Conservation (phyloP, 345 rosid genomes). For the Triadica sebifera region DNA sequence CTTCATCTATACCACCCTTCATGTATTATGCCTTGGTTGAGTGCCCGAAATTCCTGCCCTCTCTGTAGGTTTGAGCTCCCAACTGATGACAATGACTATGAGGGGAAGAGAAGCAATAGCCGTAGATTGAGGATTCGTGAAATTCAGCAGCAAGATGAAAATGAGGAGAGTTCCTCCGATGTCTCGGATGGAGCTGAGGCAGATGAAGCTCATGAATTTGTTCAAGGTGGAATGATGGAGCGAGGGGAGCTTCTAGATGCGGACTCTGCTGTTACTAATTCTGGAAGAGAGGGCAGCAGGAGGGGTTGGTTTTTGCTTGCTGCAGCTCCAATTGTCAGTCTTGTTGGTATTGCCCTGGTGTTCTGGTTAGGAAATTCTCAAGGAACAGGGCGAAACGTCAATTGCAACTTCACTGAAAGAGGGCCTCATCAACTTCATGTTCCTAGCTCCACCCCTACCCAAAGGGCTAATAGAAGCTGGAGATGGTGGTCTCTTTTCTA, state of each 20-base stretch:
- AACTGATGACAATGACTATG: slow-evolving; percentile 80
- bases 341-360: slow-evolving; percentile 67
- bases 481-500: slow-evolving; percentile 84
- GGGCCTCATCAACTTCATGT: slow-evolving; percentile 26
- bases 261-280: slow-evolving; percentile 14
- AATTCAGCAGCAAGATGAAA: slow-evolving; percentile 40
- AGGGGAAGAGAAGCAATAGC: slow-evolving; percentile 43
- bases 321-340: slow-evolving; percentile 82
- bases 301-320: slow-evolving; percentile 77
- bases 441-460: slow-evolving; percentile 22
- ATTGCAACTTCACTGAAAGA: slow-evolving; percentile 20
- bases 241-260: slow-evolving; percentile 24
- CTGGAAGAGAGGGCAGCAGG: slow-evolving; percentile 35
- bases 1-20: slow-evolving; percentile 67
- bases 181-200: slow-evolving; percentile 45
- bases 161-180: slow-evolving; percentile 42
- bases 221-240: slow-evolving; percentile 19
- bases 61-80: slow-evolving; percentile 91
- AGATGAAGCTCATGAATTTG: slow-evolving; percentile 30
- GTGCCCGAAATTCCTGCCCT: slow-evolving; percentile 85
- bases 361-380: slow-evolving; percentile 64
- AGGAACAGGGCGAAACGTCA: slow-evolving; percentile 29
- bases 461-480: slow-evolving; percentile 56
- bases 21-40: slow-evolving; percentile 89
- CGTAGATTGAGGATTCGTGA: slow-evolving; percentile 26